Base-by-base conservation (phyloP, 164 flowering plant species). In the Echeveria elegans region DNA sequence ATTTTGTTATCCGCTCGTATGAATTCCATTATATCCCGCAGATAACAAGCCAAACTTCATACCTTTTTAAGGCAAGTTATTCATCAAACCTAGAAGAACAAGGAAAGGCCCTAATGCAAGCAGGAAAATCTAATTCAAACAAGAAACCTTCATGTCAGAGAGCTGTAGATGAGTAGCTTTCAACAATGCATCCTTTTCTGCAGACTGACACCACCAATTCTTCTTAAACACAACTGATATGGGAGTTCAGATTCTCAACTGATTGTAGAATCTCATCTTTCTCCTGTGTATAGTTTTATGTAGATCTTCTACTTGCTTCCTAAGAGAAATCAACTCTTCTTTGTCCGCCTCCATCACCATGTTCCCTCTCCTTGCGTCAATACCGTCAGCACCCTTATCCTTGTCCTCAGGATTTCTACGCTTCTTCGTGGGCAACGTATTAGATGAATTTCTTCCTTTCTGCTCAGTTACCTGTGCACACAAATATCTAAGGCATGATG, bases 251-350 rank as follows among this genome's bases (percentile, higher is more conserved):
- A 18, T 52, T 65, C 69, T 85, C 92, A 21, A 79, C 79, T 30
- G 81, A 78, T 71, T 83, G 84, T 66, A 93, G 68, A 63, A 84
- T 85, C 70, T 87, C 86, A 45, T 90, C 97, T 75, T 93, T 93
- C 74, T 90, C 89, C 30, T 73, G 63, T 73, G 63, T 68, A 93
- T 26, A 77, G 84, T 82, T 81, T 66, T 82, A 29, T 82, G 87
- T 29, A 93, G 75, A 68, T 85, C 87, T 64, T 84, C 89, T 68
- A 93, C 79, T 75, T 88, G 89, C 63, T 81, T 84, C 71, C 79
- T 80, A 69, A 93, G 72, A 52, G 65, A 38, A 56, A 61, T 72
- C 72, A 90, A 79, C 74, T 87, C 96, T 73, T 86, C 96, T 65
- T 68, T 78, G 23, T 88, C 97, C 74, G 84, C 85, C 37, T 85